Conservation (phyloP, 2,329 filamentous ascomycete species). For the Diplodia seriata region DNA sequence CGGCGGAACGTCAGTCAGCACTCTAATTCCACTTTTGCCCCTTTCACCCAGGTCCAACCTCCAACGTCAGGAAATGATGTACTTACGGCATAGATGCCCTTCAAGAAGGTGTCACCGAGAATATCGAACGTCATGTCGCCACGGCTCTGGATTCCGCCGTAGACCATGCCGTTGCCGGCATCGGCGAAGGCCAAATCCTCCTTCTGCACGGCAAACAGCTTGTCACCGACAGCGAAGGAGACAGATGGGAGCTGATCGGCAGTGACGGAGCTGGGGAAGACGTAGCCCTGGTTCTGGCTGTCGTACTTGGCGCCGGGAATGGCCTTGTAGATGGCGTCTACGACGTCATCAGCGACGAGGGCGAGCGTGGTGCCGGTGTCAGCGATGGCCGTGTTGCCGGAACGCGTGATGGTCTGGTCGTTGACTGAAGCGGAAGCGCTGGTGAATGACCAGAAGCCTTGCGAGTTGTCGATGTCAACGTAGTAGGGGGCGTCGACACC, state of each 20-base stretch:
- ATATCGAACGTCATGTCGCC: constrained; percentile 67
- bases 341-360: constrained; percentile 67
- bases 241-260: constrained; percentile 65
- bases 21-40: constrained; percentile 22
- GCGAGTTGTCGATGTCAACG: constrained; percentile 66
- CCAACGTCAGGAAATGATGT: background rate
- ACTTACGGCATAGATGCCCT: constrained; percentile 64
- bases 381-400: constrained; percentile 70
- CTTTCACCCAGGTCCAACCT: too few relatives aligned
- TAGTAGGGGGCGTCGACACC: constrained; percentile 65
- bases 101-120: constrained; percentile 68
- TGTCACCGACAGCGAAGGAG: constrained; percentile 68
- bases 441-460: constrained; percentile 73
- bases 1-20: constrained; percentile 49
- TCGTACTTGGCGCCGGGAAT: constrained; percentile 66
- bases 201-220: constrained; percentile 66
- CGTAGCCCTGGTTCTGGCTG: constrained; percentile 64
- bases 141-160: constrained; percentile 70
- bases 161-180: constrained; percentile 62
- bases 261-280: constrained; percentile 64
- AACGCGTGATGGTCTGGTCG: constrained; percentile 58
- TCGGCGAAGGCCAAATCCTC: constrained; percentile 67
- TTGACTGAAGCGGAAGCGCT: constrained; percentile 65
- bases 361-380: constrained; percentile 76
- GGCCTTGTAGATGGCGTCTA: constrained; percentile 67